Evolutionary conservation across 257 asterid genomes (phyloP).

Genomic region (Nemophila menziesii): DNA sequence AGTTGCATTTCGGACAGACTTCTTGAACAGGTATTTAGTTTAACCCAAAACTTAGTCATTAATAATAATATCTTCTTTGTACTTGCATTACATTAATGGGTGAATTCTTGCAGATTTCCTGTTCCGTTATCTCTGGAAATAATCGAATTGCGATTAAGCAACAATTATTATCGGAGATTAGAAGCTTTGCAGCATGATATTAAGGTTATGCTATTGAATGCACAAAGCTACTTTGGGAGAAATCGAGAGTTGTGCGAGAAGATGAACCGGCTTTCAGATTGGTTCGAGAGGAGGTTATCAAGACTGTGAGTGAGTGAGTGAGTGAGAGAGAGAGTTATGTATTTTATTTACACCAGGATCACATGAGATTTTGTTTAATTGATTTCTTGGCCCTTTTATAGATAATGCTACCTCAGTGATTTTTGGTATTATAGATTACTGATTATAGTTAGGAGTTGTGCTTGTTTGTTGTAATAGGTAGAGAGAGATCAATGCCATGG

Average conservation of each 20-base stretch:
- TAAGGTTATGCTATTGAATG: slow-evolving; percentile 51
- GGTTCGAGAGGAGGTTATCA: slow-evolving; percentile 30
- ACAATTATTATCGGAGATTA: slow-evolving; percentile 53
- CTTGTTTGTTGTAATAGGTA: too few species aligned
- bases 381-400: slow-evolving; percentile 4
- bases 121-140: slow-evolving; percentile 68
- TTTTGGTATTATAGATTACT: too few species aligned
- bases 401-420: neutral
- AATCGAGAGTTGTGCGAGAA: slow-evolving; percentile 38
- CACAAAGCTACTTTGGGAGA: slow-evolving; percentile 39
- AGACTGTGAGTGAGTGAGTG: slow-evolving; percentile 24
- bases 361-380: slow-evolving; percentile 18
- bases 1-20: slow-evolving; percentile 48
- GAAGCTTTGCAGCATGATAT: slow-evolving; percentile 57
- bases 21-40: slow-evolving; percentile 54
- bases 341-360: neutral
- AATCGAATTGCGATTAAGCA: slow-evolving; percentile 56
- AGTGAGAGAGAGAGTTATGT: too few species aligned
- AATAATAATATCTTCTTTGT: neutral
- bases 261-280: slow-evolving; percentile 39
- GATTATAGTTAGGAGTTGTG: too few species aligned
- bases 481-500: too few species aligned
- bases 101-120: slow-evolving; percentile 52
- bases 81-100: too few species aligned
- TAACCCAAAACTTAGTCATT: neutral